Base-by-base conservation (phyloP, 441 rosid genomes). In the Aquilaria agallochum region DNA sequence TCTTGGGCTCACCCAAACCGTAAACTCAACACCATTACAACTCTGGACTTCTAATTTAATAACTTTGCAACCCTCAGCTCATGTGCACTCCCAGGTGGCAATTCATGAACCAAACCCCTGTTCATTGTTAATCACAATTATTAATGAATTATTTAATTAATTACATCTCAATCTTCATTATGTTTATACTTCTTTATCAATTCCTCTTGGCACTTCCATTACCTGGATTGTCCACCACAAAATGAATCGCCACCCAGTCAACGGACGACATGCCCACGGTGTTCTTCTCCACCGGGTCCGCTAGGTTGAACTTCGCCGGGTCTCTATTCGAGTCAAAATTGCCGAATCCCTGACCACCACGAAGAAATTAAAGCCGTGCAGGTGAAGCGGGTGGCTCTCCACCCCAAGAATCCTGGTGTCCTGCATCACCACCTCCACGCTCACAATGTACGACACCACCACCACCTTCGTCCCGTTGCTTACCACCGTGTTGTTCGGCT, bases 361-460 rank as follows among this genome's bases (percentile, higher is more conserved):
- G 5, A 80, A 89, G 86, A 82, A 89, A 70, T 89, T 89, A 76
- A 78, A 89, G 4, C 90, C 96, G 45, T 86, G 90, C 55, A 86
- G 62, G 48, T 81, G 84, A 66, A 81, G 77, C 9, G 84, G 89
- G 69, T 81, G 87, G 65, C 76, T 81, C 66, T 84, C 85, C 14
- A 80, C 78, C 2, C 87, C 83, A 15, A 81, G 80, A 47, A 81
- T 74, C 78, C 82, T 79, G 12, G 87, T 78, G 68, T 79, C 85
- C 68, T 84, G 84, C 84, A 77, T 62, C 46, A 81, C 72, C 30
- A 84, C 71, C 87, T 76, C 83, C 9, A 88, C 96, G 11, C 77
- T 82, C 1, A 87, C 74, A 72, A 83, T 84, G 46, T 65, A 88
- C 61, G 76, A 81, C 40, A 84, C 73, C 68, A 79, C 86, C 34